phyloP scores from a whole-genome alignment of 257 asterid genomes.

The Pogostemon cablin region DNA sequence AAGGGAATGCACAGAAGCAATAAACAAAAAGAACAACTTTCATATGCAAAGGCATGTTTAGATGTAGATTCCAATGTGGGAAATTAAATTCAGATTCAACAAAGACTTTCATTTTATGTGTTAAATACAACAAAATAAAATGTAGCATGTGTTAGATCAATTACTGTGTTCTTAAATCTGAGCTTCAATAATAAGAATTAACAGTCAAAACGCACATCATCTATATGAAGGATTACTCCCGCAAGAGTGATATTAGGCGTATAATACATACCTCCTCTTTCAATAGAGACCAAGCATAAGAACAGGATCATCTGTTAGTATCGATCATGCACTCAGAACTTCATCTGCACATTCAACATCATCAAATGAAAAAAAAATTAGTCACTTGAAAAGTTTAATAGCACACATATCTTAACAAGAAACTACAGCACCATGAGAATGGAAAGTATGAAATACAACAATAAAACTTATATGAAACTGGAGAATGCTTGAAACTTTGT shows the following conservation, averaged over 20 bases:
- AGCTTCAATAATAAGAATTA: neutral
- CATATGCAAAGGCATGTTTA: neutral
- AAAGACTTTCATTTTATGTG: neutral
- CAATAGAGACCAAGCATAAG: slow-evolving; percentile 12
- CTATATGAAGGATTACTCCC: no score
- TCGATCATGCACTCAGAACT: slow-evolving; percentile 34
- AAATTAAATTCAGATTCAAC: no score
- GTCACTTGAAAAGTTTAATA: neutral
- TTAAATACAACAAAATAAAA: neutral
- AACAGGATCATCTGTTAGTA: slow-evolving; percentile 26
- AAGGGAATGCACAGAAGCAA: neutral
- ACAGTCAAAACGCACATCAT: no score
- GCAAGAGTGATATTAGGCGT: neutral
- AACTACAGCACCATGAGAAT: neutral
- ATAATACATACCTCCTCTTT: slow-evolving; percentile 28
- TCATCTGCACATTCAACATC: slow-evolving; percentile 40
- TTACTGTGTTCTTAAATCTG: neutral
- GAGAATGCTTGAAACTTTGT: neutral
- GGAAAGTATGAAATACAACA: neutral
- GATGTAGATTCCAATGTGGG: neutral
- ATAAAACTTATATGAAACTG: neutral
- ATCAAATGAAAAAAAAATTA: slow-evolving; percentile 1
- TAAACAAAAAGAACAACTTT: neutral
- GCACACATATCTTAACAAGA: slow-evolving; percentile 7
- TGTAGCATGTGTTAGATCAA: neutral